Conservation (phyloP, 2,329 filamentous ascomycete species). For the Akanthomyces uredinophilus region DNA sequence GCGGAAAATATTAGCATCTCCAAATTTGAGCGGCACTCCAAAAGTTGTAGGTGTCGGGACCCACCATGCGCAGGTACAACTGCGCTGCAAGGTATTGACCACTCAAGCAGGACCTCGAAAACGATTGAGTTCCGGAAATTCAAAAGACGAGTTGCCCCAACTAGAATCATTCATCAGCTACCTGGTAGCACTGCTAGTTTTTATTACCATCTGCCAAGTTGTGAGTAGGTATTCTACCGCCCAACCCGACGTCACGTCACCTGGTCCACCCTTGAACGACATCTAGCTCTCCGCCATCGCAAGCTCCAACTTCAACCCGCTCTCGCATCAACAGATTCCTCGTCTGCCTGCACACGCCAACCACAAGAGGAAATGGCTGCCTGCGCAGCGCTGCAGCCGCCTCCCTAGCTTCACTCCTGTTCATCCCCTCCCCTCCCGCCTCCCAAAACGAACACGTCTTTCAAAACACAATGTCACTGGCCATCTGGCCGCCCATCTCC, state of each 20-base stretch:
- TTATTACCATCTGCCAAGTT: no score
- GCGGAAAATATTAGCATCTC: not conserved
- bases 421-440: not conserved
- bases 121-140: not conserved
- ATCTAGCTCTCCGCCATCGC: not conserved
- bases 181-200: no score
- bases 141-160: not conserved
- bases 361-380: slow-evolving; percentile 23
- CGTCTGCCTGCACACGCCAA: slow-evolving; percentile 3
- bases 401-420: not conserved
- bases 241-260: slow-evolving; percentile 6
- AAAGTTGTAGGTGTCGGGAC: no score
- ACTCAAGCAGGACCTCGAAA: not conserved
- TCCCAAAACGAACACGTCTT: not conserved
- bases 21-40: no score
- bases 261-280: slow-evolving; percentile 4
- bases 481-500: slow-evolving; percentile 53
- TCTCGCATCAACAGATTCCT: not conserved
- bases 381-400: slow-evolving; percentile 17
- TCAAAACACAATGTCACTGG: slow-evolving; percentile 44
- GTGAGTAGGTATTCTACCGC: not conserved
- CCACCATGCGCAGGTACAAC: no score
- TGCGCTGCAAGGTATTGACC: no score
- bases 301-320: not conserved
- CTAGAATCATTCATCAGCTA: no score